Conservation (phyloP, 148 eudicot species). For the Simmondsia chinensis region DNA sequence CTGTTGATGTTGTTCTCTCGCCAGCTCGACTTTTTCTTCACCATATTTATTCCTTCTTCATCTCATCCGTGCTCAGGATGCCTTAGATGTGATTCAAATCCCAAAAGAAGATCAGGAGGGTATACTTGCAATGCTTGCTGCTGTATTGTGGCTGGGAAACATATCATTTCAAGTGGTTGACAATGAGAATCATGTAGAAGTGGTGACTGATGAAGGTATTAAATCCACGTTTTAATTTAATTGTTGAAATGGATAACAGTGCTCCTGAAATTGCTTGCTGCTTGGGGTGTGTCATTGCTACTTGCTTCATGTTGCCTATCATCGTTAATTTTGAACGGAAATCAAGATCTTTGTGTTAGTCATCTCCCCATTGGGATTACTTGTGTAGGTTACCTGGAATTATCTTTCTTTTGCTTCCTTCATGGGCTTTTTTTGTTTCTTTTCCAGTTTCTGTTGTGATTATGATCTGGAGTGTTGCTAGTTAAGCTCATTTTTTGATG, state of each 20-base stretch:
- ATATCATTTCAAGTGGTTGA: conserved; percentile 64
- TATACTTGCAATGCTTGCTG: conserved; percentile 70
- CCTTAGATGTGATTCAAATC: conserved; percentile 54
- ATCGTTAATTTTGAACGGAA: no score
- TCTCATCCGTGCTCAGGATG: conserved; percentile 39
- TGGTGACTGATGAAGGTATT: conserved; percentile 76
- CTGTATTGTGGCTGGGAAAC: conserved; percentile 94
- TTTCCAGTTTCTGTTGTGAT: no score
- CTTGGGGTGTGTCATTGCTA: no score
- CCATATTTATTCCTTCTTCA: conserved; percentile 3
- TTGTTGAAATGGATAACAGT: not conserved
- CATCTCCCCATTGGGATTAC: no score
- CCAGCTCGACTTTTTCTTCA: no score
- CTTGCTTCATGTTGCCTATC: no score
- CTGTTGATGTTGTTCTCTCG: conserved; percentile 1
- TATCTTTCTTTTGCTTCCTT: no score
- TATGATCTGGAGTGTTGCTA: no score
- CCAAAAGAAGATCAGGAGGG: conserved; percentile 61
- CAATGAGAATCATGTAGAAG: conserved; percentile 68
- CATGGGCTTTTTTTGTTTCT: no score
- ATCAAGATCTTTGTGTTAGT: no score
- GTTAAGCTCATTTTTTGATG: no score
- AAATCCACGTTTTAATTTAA: conserved; percentile 10
- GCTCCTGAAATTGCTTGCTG: not conserved
- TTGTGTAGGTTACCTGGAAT: no score